phyloP scores from a whole-genome alignment of 441 rosid species.

The Lepidium campestre region DNA sequence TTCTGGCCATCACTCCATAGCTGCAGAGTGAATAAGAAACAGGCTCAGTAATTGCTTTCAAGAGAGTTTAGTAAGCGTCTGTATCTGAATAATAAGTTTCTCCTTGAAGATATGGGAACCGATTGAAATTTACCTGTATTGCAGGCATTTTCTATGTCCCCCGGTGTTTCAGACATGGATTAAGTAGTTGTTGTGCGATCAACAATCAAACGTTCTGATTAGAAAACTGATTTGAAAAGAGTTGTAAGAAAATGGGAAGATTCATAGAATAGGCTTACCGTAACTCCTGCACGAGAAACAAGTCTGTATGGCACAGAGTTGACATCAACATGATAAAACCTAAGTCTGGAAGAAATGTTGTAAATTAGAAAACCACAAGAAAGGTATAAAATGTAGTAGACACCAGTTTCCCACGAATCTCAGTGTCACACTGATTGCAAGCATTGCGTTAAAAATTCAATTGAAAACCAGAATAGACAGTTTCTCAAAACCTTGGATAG shows the following conservation, averaged over 20 bases:
- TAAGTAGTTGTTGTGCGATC: conserved; percentile 12
- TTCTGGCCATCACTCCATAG: conserved; percentile 69
- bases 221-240: neutral
- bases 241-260: neutral
- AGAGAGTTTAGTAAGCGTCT: neutral
- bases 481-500: conserved; percentile 53
- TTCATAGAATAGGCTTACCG: conserved; percentile 44
- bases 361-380: neutral
- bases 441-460: neutral
- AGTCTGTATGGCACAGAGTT: conserved; percentile 72
- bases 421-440: neutral
- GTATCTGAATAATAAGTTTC: neutral
- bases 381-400: neutral
- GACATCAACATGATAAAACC: conserved; percentile 71
- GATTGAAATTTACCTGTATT: conserved; percentile 45
- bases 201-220: neutral
- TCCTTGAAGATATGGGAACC: neutral
- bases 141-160: conserved; percentile 79
- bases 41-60: neutral
- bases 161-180: conserved; percentile 26
- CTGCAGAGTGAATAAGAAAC: conserved; percentile 30
- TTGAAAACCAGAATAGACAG: neutral
- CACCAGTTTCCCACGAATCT: neutral
- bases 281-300: conserved; percentile 72
- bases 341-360: conserved; percentile 39